Percentiles rank a stretch among this genome's conserved stretches.
Conservation (phyloP, 208 protist species). For the Acanthamoeba culbertsoni region DNA sequence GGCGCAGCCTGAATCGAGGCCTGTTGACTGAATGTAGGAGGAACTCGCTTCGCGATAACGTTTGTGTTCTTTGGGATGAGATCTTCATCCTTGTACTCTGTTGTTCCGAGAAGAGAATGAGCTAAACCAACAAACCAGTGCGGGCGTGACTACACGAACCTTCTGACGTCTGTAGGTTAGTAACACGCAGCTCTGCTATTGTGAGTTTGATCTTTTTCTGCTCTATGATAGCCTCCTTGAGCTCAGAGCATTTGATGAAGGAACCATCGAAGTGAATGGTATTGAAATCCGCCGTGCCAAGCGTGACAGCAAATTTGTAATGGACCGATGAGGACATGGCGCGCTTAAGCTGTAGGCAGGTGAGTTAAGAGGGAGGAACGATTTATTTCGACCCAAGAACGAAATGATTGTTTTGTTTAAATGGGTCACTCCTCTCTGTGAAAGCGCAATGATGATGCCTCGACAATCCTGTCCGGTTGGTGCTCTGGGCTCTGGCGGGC, state of each 20-base stretch:
- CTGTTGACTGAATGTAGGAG: slow-evolving; percentile 12
- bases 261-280: slow-evolving; percentile 73
- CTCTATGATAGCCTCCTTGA: slow-evolving; percentile 73
- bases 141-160: not conserved
- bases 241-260: slow-evolving; percentile 69
- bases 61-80: slow-evolving; percentile 81
- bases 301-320: slow-evolving; percentile 65
- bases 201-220: slow-evolving; percentile 75
- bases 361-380: not conserved
- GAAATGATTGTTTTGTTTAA: too few species aligned
- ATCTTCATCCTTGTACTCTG: not conserved
- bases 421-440: too few species aligned
- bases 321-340: not conserved
- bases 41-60: slow-evolving; percentile 72
- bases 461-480: too few species aligned
- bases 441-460: too few species aligned
- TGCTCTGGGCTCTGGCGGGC: too few species aligned
- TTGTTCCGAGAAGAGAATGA: not conserved
- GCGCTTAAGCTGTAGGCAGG: not conserved
- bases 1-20: not conserved
- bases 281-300: slow-evolving; percentile 56
- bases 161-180: slow-evolving; percentile 70
- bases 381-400: not conserved
- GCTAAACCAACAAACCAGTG: not conserved
- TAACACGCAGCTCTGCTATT: slow-evolving; percentile 73